Conservation (phyloP, 2,329 filamentous ascomycete genomes). For the Ascochyta clinopodiicola region DNA sequence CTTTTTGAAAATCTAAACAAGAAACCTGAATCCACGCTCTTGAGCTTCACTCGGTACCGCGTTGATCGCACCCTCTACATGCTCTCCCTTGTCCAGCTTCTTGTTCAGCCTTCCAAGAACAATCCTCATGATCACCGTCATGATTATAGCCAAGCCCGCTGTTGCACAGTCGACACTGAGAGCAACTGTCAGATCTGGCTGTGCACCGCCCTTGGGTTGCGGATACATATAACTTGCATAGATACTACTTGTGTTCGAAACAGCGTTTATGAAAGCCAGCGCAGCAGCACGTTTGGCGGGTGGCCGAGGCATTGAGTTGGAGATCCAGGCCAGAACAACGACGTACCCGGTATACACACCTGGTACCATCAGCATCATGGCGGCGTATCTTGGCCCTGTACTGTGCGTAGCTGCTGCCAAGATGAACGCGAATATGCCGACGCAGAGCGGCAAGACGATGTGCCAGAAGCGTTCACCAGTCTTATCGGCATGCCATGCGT, state of each 20-base stretch:
- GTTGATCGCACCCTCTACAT: slow-evolving; percentile 61
- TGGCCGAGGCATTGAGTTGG: slow-evolving; percentile 75
- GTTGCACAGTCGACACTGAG: slow-evolving; percentile 74
- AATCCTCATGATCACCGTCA: slow-evolving; percentile 67
- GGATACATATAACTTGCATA: slow-evolving; percentile 74
- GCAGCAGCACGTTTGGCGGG: slow-evolving; percentile 77
- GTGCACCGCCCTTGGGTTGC: slow-evolving; percentile 45
- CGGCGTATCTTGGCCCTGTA: slow-evolving; percentile 68
- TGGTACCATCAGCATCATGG: slow-evolving; percentile 74
- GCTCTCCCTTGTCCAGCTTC: slow-evolving; percentile 70
- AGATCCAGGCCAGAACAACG: slow-evolving; percentile 75
- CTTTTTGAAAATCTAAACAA: slow-evolving; percentile 52
- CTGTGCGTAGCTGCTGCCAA: slow-evolving; percentile 68
- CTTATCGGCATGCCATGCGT: slow-evolving; percentile 74
- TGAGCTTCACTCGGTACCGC: slow-evolving; percentile 62
- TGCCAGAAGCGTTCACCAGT: slow-evolving; percentile 76
- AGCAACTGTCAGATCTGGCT: slow-evolving; percentile 58
- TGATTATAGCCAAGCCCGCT: slow-evolving; percentile 67
- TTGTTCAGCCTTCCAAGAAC: slow-evolving; percentile 71
- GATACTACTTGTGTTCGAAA: slow-evolving; percentile 73
- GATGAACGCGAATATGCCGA: slow-evolving; percentile 71
- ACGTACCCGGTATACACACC: slow-evolving; percentile 68
- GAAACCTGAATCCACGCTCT: slow-evolving; percentile 70
- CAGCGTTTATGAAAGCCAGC: slow-evolving; percentile 76
- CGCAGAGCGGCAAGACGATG: slow-evolving; percentile 65